phyloP scores from a whole-genome alignment of 306 rosid genomes.

The Casuarina cunninghamiana region DNA sequence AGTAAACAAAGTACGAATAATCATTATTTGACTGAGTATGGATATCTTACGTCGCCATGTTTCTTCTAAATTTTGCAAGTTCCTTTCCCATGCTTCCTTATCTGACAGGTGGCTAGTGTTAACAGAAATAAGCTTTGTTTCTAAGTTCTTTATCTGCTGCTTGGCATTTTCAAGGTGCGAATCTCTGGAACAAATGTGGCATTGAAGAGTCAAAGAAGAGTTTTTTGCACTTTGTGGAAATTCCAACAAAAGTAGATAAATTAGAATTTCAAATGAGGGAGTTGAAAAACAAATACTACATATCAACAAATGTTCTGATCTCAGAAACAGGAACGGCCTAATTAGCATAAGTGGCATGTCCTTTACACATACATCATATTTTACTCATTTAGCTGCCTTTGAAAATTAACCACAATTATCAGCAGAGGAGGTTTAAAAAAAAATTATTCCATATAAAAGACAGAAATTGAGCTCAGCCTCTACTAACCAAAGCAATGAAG shows the following conservation, averaged over 20 bases:
- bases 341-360: background rate
- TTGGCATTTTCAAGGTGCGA: slow-evolving; percentile 51
- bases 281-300: background rate
- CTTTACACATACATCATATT: background rate
- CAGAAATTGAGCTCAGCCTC: background rate
- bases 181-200: slow-evolving; percentile 59
- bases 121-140: slow-evolving; percentile 65
- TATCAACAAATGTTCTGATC: background rate
- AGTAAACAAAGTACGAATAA: slow-evolving; percentile 18
- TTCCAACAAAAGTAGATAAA: background rate
- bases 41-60: slow-evolving; percentile 76
- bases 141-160: slow-evolving; percentile 72
- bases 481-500: background rate
- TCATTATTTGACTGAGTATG: slow-evolving; percentile 29
- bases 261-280: slow-evolving; percentile 6
- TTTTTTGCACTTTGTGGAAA: slow-evolving; percentile 24
- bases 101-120: slow-evolving; percentile 65
- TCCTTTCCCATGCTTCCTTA: slow-evolving; percentile 86
- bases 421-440: background rate
- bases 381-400: background rate
- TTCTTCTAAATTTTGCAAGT: slow-evolving; percentile 87
- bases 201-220: slow-evolving; percentile 30
- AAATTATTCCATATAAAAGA: background rate
- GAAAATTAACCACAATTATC: background rate
- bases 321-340: background rate